Evolutionary conservation across 495 filamentous ascomycete genomes (phyloP).

Genomic region (Aspergillus baeticus): DNA sequence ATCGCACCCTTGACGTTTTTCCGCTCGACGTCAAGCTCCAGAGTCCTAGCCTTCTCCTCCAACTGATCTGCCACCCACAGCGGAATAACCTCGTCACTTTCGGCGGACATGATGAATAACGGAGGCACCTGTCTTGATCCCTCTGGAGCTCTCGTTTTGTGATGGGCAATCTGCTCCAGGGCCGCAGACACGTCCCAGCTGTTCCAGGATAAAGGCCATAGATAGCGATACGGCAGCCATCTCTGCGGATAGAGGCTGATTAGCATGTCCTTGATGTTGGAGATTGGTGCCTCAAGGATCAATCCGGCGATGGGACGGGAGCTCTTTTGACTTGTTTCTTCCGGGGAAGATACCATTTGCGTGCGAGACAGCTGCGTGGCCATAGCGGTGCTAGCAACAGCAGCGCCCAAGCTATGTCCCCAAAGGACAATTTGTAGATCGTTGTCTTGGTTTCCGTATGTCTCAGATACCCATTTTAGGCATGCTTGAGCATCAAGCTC

Average conservation of each 20-base stretch:
- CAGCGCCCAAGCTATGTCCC: slow-evolving; percentile 76
- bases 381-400: slow-evolving; percentile 51
- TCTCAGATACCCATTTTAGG: slow-evolving; percentile 51
- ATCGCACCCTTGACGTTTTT: slow-evolving; percentile 46
- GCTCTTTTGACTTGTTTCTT: background rate
- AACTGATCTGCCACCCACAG: slow-evolving; percentile 53
- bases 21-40: slow-evolving; percentile 30
- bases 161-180: slow-evolving; percentile 31
- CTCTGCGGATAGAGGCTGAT: slow-evolving; percentile 73
- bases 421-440: slow-evolving; percentile 62
- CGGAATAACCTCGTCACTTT: slow-evolving; percentile 69
- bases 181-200: slow-evolving; percentile 48
- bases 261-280: slow-evolving; percentile 71
- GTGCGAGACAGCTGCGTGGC: slow-evolving; percentile 38
- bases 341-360: background rate
- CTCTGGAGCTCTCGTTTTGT: background rate
- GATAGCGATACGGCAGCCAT: slow-evolving; percentile 75
- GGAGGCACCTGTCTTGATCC: slow-evolving; percentile 20
- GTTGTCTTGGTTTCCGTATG: slow-evolving; percentile 23
- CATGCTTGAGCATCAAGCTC: slow-evolving; percentile 62
- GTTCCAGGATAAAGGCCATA: slow-evolving; percentile 54
- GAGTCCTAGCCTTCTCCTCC: slow-evolving; percentile 27
- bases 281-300: slow-evolving; percentile 76
- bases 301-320: slow-evolving; percentile 45
- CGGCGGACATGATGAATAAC: slow-evolving; percentile 61